phyloP scores from a whole-genome alignment of 805 yeast species.

The Nakazawaea wyomingensis region DNA sequence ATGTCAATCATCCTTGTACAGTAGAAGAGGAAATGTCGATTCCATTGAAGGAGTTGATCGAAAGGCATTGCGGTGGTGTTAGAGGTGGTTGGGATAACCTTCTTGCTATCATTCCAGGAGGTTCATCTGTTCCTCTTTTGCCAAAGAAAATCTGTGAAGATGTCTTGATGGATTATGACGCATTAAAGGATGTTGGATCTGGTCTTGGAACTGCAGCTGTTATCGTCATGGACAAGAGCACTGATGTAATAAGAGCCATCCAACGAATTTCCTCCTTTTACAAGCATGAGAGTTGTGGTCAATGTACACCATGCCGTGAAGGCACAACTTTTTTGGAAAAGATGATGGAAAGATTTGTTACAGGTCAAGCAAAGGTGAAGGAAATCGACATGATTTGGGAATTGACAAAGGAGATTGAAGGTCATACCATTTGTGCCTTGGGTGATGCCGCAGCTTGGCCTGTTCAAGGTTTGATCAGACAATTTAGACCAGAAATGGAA shows the following conservation, averaged over 20 bases:
- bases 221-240: slow-evolving; percentile 82
- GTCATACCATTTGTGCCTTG: slow-evolving; percentile 87
- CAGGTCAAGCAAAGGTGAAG: slow-evolving; percentile 73
- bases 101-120: slow-evolving; percentile 85
- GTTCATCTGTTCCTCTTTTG: slow-evolving; percentile 81
- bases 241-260: slow-evolving; percentile 80
- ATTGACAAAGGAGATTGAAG: slow-evolving; percentile 82
- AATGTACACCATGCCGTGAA: slow-evolving; percentile 93
- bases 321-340: slow-evolving; percentile 83
- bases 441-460: slow-evolving; percentile 97
- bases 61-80: slow-evolving; percentile 87
- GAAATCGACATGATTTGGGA: slow-evolving; percentile 85
- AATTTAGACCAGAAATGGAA: slow-evolving; percentile 78
- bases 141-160: slow-evolving; percentile 61
- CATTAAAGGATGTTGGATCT: slow-evolving; percentile 76
- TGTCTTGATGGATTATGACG: slow-evolving; percentile 84
- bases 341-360: slow-evolving; percentile 77
- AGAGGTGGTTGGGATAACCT: slow-evolving; percentile 92
- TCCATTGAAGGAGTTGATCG: slow-evolving; percentile 75
- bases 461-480: slow-evolving; percentile 79
- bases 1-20: slow-evolving; percentile 88
- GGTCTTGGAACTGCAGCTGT: slow-evolving; percentile 93
- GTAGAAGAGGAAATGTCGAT: slow-evolving; percentile 94
- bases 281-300: slow-evolving; percentile 92
- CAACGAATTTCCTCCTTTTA: slow-evolving; percentile 81